These are phyloP conservation scores for Sporothrix schenckii DNA, from an alignment of 2,329 filamentous ascomycete genomes.

Conservation along the genomic window DNA sequence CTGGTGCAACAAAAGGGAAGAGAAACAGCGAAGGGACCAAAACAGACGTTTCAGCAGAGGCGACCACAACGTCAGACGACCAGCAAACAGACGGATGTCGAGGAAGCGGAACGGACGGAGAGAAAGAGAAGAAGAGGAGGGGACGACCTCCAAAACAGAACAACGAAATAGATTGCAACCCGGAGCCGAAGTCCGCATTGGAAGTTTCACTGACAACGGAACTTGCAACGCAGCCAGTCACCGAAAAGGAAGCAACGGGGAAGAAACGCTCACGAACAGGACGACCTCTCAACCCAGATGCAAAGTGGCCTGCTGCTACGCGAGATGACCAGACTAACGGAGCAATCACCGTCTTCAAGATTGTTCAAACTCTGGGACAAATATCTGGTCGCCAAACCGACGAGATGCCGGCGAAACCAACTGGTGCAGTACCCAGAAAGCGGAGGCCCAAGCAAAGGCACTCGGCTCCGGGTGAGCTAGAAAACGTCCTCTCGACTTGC, in stretches of 20 bases:
- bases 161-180: background rate
- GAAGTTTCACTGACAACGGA: background rate
- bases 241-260: constrained; percentile 4
- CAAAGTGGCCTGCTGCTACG: constrained; percentile 48
- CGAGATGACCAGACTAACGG: constrained; percentile 53
- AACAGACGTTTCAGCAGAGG: background rate
- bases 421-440: background rate
- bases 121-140: background rate
- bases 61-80: background rate
- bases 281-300: constrained; percentile 38
- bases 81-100: background rate
- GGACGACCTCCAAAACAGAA: background rate
- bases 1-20: constrained; percentile 34
- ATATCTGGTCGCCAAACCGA: constrained; percentile 40
- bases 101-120: background rate
- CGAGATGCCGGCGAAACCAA: background rate
- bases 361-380: constrained; percentile 46
- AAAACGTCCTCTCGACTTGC: background rate
- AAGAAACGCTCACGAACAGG: constrained; percentile 33
- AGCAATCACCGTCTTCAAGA: constrained; percentile 51
- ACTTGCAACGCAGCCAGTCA: background rate
- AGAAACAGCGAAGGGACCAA: background rate
- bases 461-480: constrained; percentile 34
- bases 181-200: background rate
- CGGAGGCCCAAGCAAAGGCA: constrained; percentile 28